Evolutionary conservation across 768 basidiomycete genomes (phyloP), one percentile per base, ranked within the genome.

Genomic region (Pholiota conissans): DNA sequence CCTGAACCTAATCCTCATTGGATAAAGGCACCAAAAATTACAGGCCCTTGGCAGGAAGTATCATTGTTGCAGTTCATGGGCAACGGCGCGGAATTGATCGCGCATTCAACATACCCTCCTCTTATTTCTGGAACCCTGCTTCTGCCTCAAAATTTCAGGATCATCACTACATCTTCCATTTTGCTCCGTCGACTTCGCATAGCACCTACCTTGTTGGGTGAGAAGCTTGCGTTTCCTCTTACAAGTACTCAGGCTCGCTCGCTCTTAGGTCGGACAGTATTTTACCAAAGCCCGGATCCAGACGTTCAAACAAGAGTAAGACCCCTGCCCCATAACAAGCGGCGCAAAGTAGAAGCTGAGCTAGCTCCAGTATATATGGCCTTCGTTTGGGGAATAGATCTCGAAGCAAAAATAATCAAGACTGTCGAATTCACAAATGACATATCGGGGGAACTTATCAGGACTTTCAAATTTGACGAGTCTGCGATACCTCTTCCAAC

Each of bases 341-440:
- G 37, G 27, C 35, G 35, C 8, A 52, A 40, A 40, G 28, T 52
- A 7, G 26, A 52, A 10, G 16, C 52, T n/a, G n/a, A 50, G 27
- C 24, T n/a, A 24, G 52, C 40, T 24, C 52, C 52, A 8, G 27
- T 52, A 29, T 52, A 52, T 11, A 16, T 52, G 35, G 52, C 52
- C 5, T 52, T 35, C 14, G 52, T 52, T 3, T 52, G 52, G 52
- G 52, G 52, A 28, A 26, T 52, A 3, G 52, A 52, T 27, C 52
- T 28, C 13, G 52, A 52, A 2, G 39, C 35, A 20, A 39, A 16
- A 40, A 24, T 52, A 18, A 37, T 52, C 26, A 52, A 40, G 26
- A 52, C 52, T 1, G 26, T 52, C 9, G 52, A 52, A 30, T 39
- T 39, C 22, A 26, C 52, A 5, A 52, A 42, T 18, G 52, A 42